phyloP scores from a whole-genome alignment of 116 monocot species.

The Dioscorea cayenensis region DNA sequence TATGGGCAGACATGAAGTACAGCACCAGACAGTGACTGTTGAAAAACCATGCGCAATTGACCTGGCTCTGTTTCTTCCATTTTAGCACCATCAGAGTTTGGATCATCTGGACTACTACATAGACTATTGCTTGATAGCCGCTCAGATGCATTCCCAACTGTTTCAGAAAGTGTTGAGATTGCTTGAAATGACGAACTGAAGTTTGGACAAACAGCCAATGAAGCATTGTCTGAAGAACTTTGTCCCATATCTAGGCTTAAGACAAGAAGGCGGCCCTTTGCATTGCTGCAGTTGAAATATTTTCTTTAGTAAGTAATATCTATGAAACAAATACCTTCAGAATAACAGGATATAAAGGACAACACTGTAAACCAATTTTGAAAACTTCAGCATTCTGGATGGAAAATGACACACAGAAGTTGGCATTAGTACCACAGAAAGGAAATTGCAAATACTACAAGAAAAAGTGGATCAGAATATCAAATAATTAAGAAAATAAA shows the following conservation, averaged over 20 bases:
- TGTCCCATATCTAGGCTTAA: conserved; percentile 44
- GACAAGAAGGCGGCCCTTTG: conserved; percentile 72
- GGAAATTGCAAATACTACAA: too few relatives aligned
- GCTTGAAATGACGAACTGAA: conserved; percentile 24
- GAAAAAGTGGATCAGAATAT: too few relatives aligned
- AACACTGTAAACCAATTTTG: too few relatives aligned
- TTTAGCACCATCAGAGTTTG: conserved; percentile 32
- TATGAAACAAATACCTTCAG: too few relatives aligned
- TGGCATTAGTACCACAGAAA: too few relatives aligned
- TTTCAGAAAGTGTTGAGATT: conserved; percentile 45
- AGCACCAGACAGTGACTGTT: conserved; percentile 47
- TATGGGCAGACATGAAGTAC: conserved; percentile 72
- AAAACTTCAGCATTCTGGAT: too few relatives aligned
- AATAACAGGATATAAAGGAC: too few relatives aligned
- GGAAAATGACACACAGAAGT: too few relatives aligned
- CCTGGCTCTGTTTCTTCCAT: conserved; percentile 41
- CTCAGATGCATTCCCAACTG: conserved; percentile 51
- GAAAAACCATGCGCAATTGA: conserved; percentile 34
- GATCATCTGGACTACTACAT: conserved; percentile 53
- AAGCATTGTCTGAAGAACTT: conserved; percentile 35
- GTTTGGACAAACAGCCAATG: conserved; percentile 22
- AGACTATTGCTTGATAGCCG: conserved; percentile 45
- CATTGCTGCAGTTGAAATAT: conserved; percentile 24
- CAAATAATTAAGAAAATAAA: too few relatives aligned
- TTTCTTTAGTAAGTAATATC: conserved; percentile 4